Base-by-base conservation (phyloP, 2,329 filamentous ascomycete genomes). In the Coniosporium tulheliwenetii region DNA sequence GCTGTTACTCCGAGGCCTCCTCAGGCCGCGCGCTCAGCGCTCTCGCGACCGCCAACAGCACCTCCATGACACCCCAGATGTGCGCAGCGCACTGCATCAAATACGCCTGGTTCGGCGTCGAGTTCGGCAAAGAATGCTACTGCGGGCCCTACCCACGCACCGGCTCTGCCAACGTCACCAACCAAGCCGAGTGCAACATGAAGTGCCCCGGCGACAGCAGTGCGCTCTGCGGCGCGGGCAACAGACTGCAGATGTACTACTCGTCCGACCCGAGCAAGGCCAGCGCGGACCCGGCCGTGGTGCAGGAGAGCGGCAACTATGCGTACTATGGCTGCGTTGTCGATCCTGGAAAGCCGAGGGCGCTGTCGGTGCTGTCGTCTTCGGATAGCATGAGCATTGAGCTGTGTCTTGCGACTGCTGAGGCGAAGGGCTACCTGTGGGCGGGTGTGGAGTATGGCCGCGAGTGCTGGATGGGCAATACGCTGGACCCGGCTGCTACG, bases 41-140 rank as follows among this genome's bases (percentile, higher is more conserved):
- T 4, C 49, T 46, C 32, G 39, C 43, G n/a, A 54, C 50, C 13
- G 42, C 49, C 40, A 48, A 46, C 1, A 49, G 47, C 12, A 39
- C 45, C n/a, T 48, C 44, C 39, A 60, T 65, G 60, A 62, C 63
- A 5, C 48, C 65, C 10, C 58, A 63, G 30, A 51, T 47, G 42
- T 66, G 62, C 46, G 55, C 56, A 1, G 44, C 45, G 33, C 62
- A 49, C 47, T 60, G 57, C 51, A 43, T 43, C 14, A 51, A 45
- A 14, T 63, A 57, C 45, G 42, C 49, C 35, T 63, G 54, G 43
- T 64, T 63, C 39, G 63, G 60, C 14, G 47, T 58, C 16, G 59
- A 64, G 43, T 61, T 56, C 41, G 51, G 47, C 2, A 44, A 42
- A 8, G 56, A 64, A 45, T 65, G 62, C 43, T 61, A 52, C 38